Base-by-base conservation (phyloP, 257 asterid species). In the Solanum tarijense region DNA sequence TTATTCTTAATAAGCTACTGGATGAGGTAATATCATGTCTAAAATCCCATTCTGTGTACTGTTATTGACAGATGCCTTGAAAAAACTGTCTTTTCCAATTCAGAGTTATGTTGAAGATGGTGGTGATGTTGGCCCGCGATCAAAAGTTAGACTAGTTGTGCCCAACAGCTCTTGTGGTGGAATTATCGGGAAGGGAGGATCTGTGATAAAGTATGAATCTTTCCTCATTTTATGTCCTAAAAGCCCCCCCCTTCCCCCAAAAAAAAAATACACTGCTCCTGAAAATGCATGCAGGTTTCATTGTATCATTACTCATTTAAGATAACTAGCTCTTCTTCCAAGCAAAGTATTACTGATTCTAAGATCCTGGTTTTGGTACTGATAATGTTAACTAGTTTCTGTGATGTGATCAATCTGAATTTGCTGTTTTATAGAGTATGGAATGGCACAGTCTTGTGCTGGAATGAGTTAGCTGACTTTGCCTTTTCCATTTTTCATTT, bases 131-230 rank as follows among this genome's bases (percentile, higher is more conserved):
- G 98, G 94, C 75, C 96, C 93, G 14, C 92, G 91, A 83, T 91
- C 98, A 5, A 95, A 92, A 91, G 92, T 95, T 89, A 94, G 96
- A 91, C 94, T 97, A 91, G 92, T 95, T 88, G 99, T 95, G 83
- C 99, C 99, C 79, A 97, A 96, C 93, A 94, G 98, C 92, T 96
- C 97, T 79, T 97, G 99, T 92, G 99, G 99, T 88, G 99, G 99
- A 94, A 92, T 97, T 90, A 97, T 97, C 89, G 99, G 99, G 91
- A 97, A 94, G 89, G 99, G 94, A 87, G 99, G 99, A 90, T 90
- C 97, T 88, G 93, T 91, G 86, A 97, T 97, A 91, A 95, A 94
- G 99, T 97, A 91, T 81, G 85, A 46, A 46, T 14, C 34, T 81
- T 46, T 81, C 66, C 68, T 81, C 39, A 46, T 5, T 81, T 46